Evolutionary conservation across 2,329 filamentous ascomycete genomes (phyloP).

Genomic region (Trichoderma cornu-damae): DNA sequence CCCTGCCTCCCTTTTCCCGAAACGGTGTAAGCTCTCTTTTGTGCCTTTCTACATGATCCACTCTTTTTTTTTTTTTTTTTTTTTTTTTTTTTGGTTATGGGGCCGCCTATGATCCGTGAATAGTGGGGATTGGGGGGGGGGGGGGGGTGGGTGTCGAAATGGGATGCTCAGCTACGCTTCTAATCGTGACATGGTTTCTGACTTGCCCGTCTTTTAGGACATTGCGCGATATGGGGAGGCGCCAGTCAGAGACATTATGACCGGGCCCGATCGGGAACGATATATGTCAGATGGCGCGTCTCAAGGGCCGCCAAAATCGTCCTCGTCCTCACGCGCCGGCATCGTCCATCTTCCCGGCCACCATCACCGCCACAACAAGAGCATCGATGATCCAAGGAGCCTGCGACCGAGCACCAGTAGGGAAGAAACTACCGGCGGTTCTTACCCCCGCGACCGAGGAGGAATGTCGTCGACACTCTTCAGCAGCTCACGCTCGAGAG

Average conservation of each 20-base stretch:
- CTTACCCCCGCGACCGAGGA: constrained; percentile 47
- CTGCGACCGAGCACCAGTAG: constrained; percentile 68
- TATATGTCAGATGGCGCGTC: constrained; percentile 46
- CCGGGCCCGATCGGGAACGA: constrained; percentile 64
- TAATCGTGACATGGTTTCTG: constrained; percentile 19
- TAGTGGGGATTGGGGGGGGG: constrained; percentile 17
- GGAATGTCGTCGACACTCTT: constrained; percentile 43
- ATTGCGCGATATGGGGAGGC: constrained; percentile 73
- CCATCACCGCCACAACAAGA: constrained; percentile 62
- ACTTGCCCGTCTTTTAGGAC: constrained; percentile 47
- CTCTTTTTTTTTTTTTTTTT: constrained; percentile 15
- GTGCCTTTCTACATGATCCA: constrained; percentile 2
- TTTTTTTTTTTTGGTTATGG: constrained; percentile 14
- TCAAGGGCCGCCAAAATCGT: constrained; percentile 53
- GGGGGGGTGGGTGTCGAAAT: too few relatives aligned
- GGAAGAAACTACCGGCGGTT: constrained; percentile 55
- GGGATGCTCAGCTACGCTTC: constrained; percentile 3
- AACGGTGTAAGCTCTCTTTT: constrained; percentile 15
- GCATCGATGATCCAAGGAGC: constrained; percentile 60
- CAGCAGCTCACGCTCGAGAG: constrained; percentile 49
- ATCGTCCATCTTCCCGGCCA: constrained; percentile 63
- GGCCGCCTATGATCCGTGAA: constrained; percentile 13
- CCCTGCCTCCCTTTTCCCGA: constrained; percentile 11
- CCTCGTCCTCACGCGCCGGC: constrained; percentile 56
- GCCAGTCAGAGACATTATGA: constrained; percentile 65